phyloP scores from a whole-genome alignment of 2,329 filamentous ascomycete species.

The Chaetothyriales sp. region DNA sequence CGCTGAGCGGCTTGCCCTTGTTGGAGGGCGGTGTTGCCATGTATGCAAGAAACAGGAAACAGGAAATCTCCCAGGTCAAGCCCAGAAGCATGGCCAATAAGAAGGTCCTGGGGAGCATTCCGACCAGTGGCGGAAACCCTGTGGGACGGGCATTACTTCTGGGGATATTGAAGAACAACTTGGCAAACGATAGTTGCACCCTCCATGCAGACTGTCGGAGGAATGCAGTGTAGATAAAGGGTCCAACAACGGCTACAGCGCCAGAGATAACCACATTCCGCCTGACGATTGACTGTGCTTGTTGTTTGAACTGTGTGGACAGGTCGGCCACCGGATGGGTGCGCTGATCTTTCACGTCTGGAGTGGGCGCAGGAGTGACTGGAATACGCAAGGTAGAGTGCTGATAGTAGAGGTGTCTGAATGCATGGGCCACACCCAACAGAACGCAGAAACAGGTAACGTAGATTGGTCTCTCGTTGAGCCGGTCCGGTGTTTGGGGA shows the following conservation, averaged over 20 bases:
- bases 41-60: constrained; percentile 64
- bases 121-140: constrained; percentile 40
- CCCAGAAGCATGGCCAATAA: constrained; percentile 52
- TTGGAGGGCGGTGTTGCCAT: constrained; percentile 70
- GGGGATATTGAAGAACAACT: constrained; percentile 60
- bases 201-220: constrained; percentile 52
- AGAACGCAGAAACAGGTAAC: constrained; percentile 55
- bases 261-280: constrained; percentile 24
- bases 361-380: constrained; percentile 19
- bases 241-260: constrained; percentile 31
- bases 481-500: constrained; percentile 37
- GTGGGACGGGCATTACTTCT: constrained; percentile 49
- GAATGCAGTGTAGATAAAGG: constrained; percentile 46
- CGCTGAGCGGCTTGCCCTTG: constrained; percentile 66
- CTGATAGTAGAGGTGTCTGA: constrained; percentile 56
- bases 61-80: constrained; percentile 61
- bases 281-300: constrained; percentile 20
- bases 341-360: constrained; percentile 20
- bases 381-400: constrained; percentile 51
- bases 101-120: constrained; percentile 41
- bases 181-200: constrained; percentile 54
- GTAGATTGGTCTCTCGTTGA: constrained; percentile 81
- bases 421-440: constrained; percentile 54
- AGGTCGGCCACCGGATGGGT: constrained; percentile 25
- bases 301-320: constrained; percentile 24